Evolutionary conservation across 257 asterid species (phyloP).

Genomic region (Lycium barbarum): DNA sequence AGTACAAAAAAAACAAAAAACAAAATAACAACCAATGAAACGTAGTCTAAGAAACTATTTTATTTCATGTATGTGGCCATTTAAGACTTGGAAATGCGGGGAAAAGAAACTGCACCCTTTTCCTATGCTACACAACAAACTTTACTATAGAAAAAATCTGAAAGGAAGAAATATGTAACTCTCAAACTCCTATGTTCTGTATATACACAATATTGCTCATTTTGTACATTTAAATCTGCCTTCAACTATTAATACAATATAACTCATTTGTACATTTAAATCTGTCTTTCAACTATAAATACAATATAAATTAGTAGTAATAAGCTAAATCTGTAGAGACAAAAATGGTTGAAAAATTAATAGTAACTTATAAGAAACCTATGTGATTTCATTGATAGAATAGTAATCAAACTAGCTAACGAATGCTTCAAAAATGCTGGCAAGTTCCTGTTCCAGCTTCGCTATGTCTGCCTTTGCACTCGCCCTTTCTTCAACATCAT

Average conservation of each 20-base stretch:
- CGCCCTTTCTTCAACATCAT: conserved; percentile 39
- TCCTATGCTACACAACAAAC: background rate
- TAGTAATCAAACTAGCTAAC: background rate
- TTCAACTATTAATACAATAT: background rate
- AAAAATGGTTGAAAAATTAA: background rate
- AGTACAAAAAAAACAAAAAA: background rate
- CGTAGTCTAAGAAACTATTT: background rate
- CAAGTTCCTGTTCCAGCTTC: conserved; percentile 47
- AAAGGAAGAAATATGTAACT: background rate
- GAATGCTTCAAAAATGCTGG: conserved; percentile 33
- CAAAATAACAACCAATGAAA: conserved; percentile 4
- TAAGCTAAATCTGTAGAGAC: background rate
- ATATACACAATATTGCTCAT: background rate
- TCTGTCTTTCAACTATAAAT: conserved; percentile 12
- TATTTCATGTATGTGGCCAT: too few relatives aligned
- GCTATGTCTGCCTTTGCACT: conserved; percentile 40
- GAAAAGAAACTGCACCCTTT: background rate
- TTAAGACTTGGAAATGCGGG: background rate
- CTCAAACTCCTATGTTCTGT: background rate
- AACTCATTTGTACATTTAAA: conserved; percentile 15
- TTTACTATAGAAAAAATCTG: background rate
- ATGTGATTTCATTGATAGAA: background rate
- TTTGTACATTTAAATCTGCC: conserved; percentile 24
- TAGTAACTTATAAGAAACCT: background rate
- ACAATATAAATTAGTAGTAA: background rate